phyloP scores from a whole-genome alignment of 208 protist genomes.

The Phytomonas serpens region DNA sequence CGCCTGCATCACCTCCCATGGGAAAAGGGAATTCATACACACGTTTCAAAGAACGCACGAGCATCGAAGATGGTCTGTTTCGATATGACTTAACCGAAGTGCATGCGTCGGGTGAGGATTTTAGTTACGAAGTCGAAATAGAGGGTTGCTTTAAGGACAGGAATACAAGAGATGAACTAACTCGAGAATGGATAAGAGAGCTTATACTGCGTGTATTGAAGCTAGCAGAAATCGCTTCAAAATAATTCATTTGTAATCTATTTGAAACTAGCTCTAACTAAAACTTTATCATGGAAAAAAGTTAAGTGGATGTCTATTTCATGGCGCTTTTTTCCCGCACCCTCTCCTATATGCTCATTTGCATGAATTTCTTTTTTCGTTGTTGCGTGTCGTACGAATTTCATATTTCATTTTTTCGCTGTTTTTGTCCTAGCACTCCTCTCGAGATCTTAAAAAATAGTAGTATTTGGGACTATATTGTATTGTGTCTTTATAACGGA shows the following conservation, averaged over 20 bases:
- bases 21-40: conserved; percentile 20
- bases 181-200: conserved; percentile 31
- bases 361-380: background rate
- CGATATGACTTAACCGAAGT: conserved; percentile 67
- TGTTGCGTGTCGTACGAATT: conserved; percentile 1
- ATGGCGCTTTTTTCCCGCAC: background rate
- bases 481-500: conserved; percentile 8
- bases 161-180: conserved; percentile 26
- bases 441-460: background rate
- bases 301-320: background rate
- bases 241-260: background rate
- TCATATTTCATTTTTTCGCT: conserved; percentile 1
- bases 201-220: conserved; percentile 29
- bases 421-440: background rate
- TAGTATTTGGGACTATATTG: conserved; percentile 11
- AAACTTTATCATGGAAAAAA: background rate
- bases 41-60: conserved; percentile 46
- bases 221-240: conserved; percentile 15
- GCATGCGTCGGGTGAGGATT: conserved; percentile 4
- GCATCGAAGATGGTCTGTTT: conserved; percentile 26
- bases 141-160: conserved; percentile 32
- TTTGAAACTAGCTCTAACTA: background rate
- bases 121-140: conserved; percentile 62
- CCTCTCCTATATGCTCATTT: background rate
- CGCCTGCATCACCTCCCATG: conserved; percentile 11